phyloP scores from a whole-genome alignment of 2,329 filamentous ascomycete genomes.

The Mycocentrospora acerina region DNA sequence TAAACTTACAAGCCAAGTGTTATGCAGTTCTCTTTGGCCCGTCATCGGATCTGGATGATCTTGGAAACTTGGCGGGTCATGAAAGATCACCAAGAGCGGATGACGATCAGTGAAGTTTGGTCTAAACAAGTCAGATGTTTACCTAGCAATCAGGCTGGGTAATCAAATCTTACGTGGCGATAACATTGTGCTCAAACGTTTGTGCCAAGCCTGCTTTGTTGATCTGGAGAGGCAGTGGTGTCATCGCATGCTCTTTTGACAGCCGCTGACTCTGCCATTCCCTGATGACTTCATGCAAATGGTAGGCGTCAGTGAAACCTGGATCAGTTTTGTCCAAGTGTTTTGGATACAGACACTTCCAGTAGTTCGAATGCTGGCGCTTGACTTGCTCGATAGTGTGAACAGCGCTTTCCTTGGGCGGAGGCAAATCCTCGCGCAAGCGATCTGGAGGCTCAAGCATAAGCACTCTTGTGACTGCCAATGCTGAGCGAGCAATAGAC shows the following conservation, averaged over 20 bases:
- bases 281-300: conserved; percentile 79
- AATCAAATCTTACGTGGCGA: conserved; percentile 63
- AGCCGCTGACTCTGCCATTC: conserved; percentile 72
- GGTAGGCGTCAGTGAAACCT: conserved; percentile 43
- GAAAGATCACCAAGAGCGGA: conserved; percentile 80
- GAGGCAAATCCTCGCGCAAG: conserved; percentile 47
- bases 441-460: conserved; percentile 90
- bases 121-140: conserved; percentile 38
- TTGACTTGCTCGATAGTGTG: conserved; percentile 60
- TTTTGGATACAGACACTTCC: conserved; percentile 82
- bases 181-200: conserved; percentile 81
- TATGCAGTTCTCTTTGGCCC: conserved; percentile 75
- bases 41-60: conserved; percentile 53
- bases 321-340: conserved; percentile 39
- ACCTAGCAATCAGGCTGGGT: not conserved
- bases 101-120: conserved; percentile 65
- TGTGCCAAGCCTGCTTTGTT: conserved; percentile 71
- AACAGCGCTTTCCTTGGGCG: conserved; percentile 54
- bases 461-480: conserved; percentile 86
- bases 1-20: conserved; percentile 77
- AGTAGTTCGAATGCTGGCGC: conserved; percentile 66
- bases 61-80: conserved; percentile 68
- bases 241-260: conserved; percentile 73
- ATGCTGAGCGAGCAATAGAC: conserved; percentile 88
- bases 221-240: conserved; percentile 76